Percentiles rank a stretch among this genome's conserved stretches.
Evolutionary conservation across 2,329 filamentous ascomycete species (phyloP).

Genomic region (Alternaria triticina): DNA sequence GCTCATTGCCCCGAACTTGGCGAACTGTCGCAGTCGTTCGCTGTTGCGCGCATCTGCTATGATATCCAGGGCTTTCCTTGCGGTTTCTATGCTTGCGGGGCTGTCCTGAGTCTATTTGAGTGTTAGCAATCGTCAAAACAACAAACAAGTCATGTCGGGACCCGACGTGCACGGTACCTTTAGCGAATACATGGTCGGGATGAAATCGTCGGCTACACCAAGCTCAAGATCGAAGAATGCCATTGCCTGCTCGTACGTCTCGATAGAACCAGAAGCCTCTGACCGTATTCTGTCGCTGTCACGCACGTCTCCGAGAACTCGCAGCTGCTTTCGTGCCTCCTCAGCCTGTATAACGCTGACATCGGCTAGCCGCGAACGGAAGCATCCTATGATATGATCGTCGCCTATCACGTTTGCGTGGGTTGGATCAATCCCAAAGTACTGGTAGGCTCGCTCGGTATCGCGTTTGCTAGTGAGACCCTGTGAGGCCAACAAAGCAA

Average conservation of each 20-base stretch:
- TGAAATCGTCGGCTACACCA: slow-evolving; percentile 61
- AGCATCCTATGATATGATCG: slow-evolving; percentile 67
- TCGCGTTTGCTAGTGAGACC: slow-evolving; percentile 65
- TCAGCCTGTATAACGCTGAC: slow-evolving; percentile 60
- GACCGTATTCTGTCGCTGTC: slow-evolving; percentile 64
- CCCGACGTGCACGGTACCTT: slow-evolving; percentile 53
- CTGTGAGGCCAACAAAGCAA: slow-evolving; percentile 63
- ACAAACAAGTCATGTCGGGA: not conserved
- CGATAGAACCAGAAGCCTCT: slow-evolving; percentile 64
- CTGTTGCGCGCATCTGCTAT: slow-evolving; percentile 67
- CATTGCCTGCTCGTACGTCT: slow-evolving; percentile 69
- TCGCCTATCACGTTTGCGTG: slow-evolving; percentile 57
- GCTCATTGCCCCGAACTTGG: slow-evolving; percentile 59
- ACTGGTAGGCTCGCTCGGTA: slow-evolving; percentile 63
- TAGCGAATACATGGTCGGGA: slow-evolving; percentile 62
- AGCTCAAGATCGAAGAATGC: slow-evolving; percentile 62
- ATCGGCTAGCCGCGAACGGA: slow-evolving; percentile 64
- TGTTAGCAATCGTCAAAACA: slow-evolving; percentile 11
- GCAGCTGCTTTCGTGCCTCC: slow-evolving; percentile 63
- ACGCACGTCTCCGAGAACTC: slow-evolving; percentile 65
- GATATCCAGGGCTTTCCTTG: slow-evolving; percentile 62
- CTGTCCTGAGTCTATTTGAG: slow-evolving; percentile 57
- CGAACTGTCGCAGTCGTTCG: slow-evolving; percentile 58
- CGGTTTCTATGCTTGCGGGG: slow-evolving; percentile 57
- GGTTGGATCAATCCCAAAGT: slow-evolving; percentile 60